phyloP scores from a whole-genome alignment of 2,329 filamentous ascomycete genomes.

The Bisporella sp. region DNA sequence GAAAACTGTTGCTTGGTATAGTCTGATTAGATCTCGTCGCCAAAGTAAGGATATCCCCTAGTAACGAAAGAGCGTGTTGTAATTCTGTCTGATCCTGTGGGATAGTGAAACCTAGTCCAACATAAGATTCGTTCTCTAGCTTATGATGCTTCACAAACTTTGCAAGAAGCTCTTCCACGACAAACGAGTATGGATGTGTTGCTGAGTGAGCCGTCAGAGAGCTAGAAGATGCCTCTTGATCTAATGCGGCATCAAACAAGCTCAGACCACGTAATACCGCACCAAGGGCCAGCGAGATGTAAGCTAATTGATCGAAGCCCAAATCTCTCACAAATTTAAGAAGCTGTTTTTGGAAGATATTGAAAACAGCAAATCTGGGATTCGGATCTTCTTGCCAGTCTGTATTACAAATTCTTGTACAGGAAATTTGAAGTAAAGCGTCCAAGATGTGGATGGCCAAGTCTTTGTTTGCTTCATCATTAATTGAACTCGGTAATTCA shows the following conservation, averaged over 20 bases:
- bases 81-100: neutral
- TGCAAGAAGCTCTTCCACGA: constrained; percentile 12
- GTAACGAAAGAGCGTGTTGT: neutral
- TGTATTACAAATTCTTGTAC: constrained; percentile 10
- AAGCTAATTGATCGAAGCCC: constrained; percentile 12
- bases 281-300: constrained; percentile 17
- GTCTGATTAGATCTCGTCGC: constrained; percentile 2
- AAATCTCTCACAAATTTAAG: constrained; percentile 11
- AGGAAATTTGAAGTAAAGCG: constrained; percentile 16
- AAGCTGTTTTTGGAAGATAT: constrained; percentile 12
- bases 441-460: constrained; percentile 12
- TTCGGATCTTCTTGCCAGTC: constrained; percentile 3
- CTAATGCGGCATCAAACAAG: constrained; percentile 18
- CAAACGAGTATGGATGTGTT: constrained; percentile 13
- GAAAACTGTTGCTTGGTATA: constrained; percentile 2
- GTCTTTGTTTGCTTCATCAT: constrained; percentile 1
- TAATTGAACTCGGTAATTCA: constrained; percentile 15
- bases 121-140: neutral
- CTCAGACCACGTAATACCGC: constrained; percentile 16
- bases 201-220: neutral
- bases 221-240: neutral
- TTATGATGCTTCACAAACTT: constrained; percentile 4
- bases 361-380: constrained; percentile 18
- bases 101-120: constrained; percentile 1
- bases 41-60: neutral